These are phyloP conservation scores for Xerophyta viscosa DNA, from an alignment of 106 monocot genomes.

Conservation along the genomic window DNA sequence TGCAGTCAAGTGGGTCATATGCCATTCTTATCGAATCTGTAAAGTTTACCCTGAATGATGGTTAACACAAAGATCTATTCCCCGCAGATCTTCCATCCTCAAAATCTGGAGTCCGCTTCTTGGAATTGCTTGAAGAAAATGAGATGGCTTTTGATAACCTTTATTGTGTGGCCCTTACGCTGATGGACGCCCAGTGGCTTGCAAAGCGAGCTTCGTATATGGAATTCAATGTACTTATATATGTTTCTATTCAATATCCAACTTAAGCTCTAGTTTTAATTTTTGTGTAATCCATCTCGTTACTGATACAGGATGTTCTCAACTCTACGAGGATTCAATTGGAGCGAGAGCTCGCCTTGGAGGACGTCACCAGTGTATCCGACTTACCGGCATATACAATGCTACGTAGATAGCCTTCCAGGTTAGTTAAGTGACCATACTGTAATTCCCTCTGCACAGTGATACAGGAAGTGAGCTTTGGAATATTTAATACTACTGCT, in stretches of 20 bases:
- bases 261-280: too few relatives aligned
- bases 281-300: too few relatives aligned
- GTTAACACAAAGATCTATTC: background rate
- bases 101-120: slow-evolving; percentile 41
- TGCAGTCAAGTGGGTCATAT: slow-evolving; percentile 70
- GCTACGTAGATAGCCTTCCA: slow-evolving; percentile 27
- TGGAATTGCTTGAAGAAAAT: slow-evolving; percentile 53
- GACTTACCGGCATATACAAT: slow-evolving; percentile 66
- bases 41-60: slow-evolving; percentile 2
- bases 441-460: too few relatives aligned
- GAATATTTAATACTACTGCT: too few relatives aligned
- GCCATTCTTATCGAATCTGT: too few relatives aligned
- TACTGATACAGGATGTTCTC: slow-evolving; percentile 52
- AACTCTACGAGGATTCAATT: slow-evolving; percentile 61
- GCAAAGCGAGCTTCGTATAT: slow-evolving; percentile 82
- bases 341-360: slow-evolving; percentile 61
- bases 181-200: slow-evolving; percentile 80
- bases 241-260: too few relatives aligned
- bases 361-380: slow-evolving; percentile 30
- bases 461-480: too few relatives aligned
- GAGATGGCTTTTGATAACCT: slow-evolving; percentile 74
- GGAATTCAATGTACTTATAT: slow-evolving; percentile 69
- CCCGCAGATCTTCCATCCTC: slow-evolving; percentile 28
- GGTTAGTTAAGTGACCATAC: too few relatives aligned
- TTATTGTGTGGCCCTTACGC: slow-evolving; percentile 62